phyloP scores from a whole-genome alignment of 2,329 filamentous ascomycete genomes.

The Amauroascus niger region DNA sequence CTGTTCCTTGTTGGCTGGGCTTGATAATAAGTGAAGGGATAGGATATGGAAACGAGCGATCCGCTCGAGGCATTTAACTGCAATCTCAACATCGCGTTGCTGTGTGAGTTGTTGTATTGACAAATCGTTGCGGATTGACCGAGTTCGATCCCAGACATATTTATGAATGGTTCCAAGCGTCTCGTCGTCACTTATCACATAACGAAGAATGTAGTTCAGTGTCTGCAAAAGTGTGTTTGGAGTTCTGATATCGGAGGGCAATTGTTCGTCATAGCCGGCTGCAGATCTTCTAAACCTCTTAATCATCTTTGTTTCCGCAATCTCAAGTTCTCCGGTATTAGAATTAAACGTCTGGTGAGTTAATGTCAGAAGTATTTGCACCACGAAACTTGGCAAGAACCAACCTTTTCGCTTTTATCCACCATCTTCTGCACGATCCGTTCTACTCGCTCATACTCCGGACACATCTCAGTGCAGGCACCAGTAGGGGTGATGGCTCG shows the following conservation, averaged over 20 bases:
- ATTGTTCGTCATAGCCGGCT: slow-evolving; percentile 53
- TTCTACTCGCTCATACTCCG: slow-evolving; percentile 53
- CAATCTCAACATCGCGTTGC: slow-evolving; percentile 46
- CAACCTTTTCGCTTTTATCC: slow-evolving; percentile 51
- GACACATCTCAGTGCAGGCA: slow-evolving; percentile 55
- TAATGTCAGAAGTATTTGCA: slow-evolving; percentile 12
- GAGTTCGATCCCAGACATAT: slow-evolving; percentile 57
- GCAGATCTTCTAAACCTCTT: slow-evolving; percentile 55
- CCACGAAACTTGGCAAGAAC: background rate
- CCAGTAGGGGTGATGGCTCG: slow-evolving; percentile 54
- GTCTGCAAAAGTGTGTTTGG: slow-evolving; percentile 42
- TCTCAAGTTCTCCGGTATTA: slow-evolving; percentile 27
- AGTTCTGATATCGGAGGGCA: slow-evolving; percentile 55
- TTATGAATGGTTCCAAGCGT: slow-evolving; percentile 47
- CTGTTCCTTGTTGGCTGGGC: slow-evolving; percentile 41
- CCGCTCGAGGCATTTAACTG: slow-evolving; percentile 52
- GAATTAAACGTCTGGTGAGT: slow-evolving; percentile 29
- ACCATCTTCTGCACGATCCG: slow-evolving; percentile 54
- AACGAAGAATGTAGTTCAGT: slow-evolving; percentile 41
- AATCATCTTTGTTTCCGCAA: slow-evolving; percentile 44
- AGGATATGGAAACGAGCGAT: slow-evolving; percentile 56
- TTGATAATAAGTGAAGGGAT: slow-evolving; percentile 51
- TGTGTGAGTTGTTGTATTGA: slow-evolving; percentile 52
- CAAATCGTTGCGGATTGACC: slow-evolving; percentile 56
- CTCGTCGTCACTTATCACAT: slow-evolving; percentile 44